These are phyloP conservation scores for Coemansia sp. DNA, from an alignment of 192 early-diverging fungal species.

Conservation along the genomic window DNA sequence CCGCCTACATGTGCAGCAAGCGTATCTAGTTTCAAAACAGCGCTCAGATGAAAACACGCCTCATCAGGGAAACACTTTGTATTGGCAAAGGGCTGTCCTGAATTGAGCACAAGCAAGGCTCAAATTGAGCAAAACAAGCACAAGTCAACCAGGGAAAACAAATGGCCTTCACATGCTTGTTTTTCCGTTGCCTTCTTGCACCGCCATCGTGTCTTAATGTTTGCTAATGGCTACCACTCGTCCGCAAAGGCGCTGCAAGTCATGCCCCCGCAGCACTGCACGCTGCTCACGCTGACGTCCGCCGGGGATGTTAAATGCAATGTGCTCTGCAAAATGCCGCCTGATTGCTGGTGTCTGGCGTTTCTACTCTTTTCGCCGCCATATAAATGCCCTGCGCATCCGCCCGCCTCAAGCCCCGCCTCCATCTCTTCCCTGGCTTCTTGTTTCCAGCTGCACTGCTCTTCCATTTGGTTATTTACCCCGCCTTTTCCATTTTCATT, in stretches of 20 bases:
- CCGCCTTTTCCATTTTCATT: not conserved
- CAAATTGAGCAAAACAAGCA: no score
- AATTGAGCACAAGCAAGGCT: not conserved
- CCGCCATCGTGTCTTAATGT: not conserved
- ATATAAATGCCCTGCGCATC: conserved; percentile 5
- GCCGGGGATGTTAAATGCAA: not conserved
- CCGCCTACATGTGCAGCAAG: conserved; percentile 1
- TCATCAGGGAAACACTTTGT: not conserved
- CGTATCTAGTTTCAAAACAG: not conserved
- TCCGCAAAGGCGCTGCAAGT: not conserved
- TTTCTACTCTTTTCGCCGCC: conserved; percentile 5
- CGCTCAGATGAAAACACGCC: not conserved
- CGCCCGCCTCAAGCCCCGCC: conserved; percentile 5
- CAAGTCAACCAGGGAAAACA: not conserved
- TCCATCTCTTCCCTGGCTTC: conserved; percentile 5
- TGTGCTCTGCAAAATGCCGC: conserved; percentile 6
- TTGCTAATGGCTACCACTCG: not conserved
- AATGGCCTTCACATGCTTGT: conserved; percentile 10
- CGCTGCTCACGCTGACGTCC: conserved; percentile 1
- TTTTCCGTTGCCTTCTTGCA: conserved; percentile 4
- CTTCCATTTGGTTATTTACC: not conserved
- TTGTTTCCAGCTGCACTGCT: conserved; percentile 8
- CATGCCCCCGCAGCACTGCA: not conserved
- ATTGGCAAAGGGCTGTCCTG: no score
- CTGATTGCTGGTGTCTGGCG: conserved; percentile 5